These are phyloP conservation scores for Peltaster fructicola DNA, from an alignment of 2,329 filamentous ascomycete species.

Conservation along the genomic window DNA sequence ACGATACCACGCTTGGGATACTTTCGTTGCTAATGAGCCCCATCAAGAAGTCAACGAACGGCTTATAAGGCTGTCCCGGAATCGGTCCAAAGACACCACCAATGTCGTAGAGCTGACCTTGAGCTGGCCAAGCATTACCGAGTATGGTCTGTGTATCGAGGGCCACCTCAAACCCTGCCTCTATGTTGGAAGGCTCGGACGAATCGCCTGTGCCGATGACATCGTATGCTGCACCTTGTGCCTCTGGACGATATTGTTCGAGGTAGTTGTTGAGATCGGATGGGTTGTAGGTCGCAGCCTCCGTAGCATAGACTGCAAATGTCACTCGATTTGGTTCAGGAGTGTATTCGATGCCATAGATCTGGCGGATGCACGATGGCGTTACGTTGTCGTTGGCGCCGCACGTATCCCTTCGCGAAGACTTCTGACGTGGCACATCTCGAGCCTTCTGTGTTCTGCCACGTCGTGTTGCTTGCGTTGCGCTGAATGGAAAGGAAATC, in stretches of 20 bases:
- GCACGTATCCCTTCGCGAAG: too few species aligned
- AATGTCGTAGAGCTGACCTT: conserved; percentile 10
- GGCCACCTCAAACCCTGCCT: conserved; percentile 10
- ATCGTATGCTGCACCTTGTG: conserved; percentile 6
- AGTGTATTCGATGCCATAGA: conserved; percentile 12
- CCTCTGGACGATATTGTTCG: conserved; percentile 8
- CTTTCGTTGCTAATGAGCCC: conserved; percentile 10
- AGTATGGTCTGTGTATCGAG: conserved; percentile 9
- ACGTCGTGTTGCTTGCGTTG: too few species aligned
- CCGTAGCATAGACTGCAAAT: conserved; percentile 12
- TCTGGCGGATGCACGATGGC: conserved; percentile 8
- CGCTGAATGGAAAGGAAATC: too few species aligned
- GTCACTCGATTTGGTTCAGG: conserved; percentile 9
- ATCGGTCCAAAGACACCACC: conserved; percentile 12
- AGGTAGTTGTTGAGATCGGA: conserved; percentile 8
- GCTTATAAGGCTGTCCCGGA: conserved; percentile 8
- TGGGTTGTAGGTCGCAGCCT: conserved; percentile 9
- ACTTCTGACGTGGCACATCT: too few species aligned
- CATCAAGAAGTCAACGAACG: conserved; percentile 11
- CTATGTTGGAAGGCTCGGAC: conserved; percentile 6
- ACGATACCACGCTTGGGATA: conserved; percentile 9
- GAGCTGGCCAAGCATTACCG: conserved; percentile 9
- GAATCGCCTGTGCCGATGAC: conserved; percentile 9
- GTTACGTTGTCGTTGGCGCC: conserved; percentile 6
- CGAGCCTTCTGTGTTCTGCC: too few species aligned